Conservation (phyloP, 768 basidiomycete species). For the Astraeus odoratus region DNA sequence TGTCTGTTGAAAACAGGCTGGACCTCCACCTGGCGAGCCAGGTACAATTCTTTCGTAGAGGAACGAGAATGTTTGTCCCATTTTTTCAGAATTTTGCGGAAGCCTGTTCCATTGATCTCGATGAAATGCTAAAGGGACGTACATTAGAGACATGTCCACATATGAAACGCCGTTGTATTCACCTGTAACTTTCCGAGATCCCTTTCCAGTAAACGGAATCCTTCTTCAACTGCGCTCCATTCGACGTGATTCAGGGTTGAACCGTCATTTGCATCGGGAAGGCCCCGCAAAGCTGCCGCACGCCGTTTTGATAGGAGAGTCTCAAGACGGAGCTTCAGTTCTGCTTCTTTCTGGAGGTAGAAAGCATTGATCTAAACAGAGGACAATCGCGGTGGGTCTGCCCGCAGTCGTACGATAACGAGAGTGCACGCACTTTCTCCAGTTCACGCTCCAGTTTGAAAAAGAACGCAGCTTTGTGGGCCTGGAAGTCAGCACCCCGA, state of each 20-base stretch:
- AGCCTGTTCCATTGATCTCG: constrained; percentile 94
- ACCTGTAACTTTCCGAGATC: constrained; percentile 96
- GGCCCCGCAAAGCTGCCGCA: constrained; percentile 65
- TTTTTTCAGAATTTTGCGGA: constrained; percentile 96
- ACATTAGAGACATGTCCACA: constrained; percentile 12
- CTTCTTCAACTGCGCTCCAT: constrained; percentile 95
- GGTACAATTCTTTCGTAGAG: constrained; percentile 93
- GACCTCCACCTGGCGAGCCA: constrained; percentile 95
- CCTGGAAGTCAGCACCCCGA: constrained; percentile 80
- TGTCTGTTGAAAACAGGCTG: constrained; percentile 97
- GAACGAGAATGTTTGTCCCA: constrained; percentile 97
- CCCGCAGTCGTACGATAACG: constrained; percentile 3
- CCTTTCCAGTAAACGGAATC: constrained; percentile 87
- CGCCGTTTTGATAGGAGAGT: constrained; percentile 91
- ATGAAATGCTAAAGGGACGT: constrained; percentile 77
- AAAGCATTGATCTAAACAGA: constrained; percentile 85
- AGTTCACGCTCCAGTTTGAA: constrained; percentile 97
- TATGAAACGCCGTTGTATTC: constrained; percentile 12
- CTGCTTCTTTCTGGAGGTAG: constrained; percentile 95
- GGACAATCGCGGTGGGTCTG: constrained; percentile 2
- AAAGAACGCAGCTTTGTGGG: constrained; percentile 96
- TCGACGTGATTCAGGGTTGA: constrained; percentile 61
- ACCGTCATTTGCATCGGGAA: constrained; percentile 62
- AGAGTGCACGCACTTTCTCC: constrained; percentile 66
- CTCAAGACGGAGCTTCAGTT: constrained; percentile 85